These are phyloP conservation scores for Spongospora subterranea DNA, from an alignment of 208 protist species.

Conservation along the genomic window DNA sequence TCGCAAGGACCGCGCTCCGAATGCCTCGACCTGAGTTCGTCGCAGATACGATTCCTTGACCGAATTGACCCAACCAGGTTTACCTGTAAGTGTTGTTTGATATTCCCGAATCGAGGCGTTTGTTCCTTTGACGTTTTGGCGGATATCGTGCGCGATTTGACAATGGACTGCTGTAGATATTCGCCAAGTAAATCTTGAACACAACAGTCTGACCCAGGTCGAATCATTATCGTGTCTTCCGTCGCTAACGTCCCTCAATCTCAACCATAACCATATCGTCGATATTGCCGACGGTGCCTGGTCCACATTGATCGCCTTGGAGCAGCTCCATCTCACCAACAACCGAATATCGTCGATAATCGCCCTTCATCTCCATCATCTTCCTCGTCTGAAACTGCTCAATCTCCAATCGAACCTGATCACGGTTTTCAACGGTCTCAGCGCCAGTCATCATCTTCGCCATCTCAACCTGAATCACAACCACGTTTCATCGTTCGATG, in stretches of 20 bases:
- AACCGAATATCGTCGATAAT: constrained; percentile 63
- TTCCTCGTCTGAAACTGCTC: constrained; percentile 67
- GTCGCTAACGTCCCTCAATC: neutral
- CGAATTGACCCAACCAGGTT: neutral
- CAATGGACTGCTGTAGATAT: neutral
- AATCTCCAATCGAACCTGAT: constrained; percentile 87
- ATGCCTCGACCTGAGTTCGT: neutral
- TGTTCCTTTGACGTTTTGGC: no score
- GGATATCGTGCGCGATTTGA: no score
- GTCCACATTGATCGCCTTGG: neutral
- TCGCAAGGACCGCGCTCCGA: neutral
- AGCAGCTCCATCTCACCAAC: constrained; percentile 64
- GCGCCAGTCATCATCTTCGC: constrained; percentile 79
- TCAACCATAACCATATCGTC: neutral
- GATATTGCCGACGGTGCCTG: constrained; percentile 32
- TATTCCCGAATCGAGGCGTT: no score
- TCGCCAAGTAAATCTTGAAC: constrained; percentile 1
- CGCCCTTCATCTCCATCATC: neutral
- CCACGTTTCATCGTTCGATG: constrained; percentile 70
- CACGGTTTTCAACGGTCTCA: constrained; percentile 80
- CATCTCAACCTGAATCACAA: constrained; percentile 88
- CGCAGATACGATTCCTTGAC: neutral
- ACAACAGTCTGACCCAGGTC: neutral
- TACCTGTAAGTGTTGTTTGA: neutral
- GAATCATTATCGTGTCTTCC: neutral